A percentile compares a stretch with the other conserved stretches of the same genome.
Evolutionary conservation across 176 grass and related monocot species (phyloP).

Genomic region (Cenchrus fungigraminus): DNA sequence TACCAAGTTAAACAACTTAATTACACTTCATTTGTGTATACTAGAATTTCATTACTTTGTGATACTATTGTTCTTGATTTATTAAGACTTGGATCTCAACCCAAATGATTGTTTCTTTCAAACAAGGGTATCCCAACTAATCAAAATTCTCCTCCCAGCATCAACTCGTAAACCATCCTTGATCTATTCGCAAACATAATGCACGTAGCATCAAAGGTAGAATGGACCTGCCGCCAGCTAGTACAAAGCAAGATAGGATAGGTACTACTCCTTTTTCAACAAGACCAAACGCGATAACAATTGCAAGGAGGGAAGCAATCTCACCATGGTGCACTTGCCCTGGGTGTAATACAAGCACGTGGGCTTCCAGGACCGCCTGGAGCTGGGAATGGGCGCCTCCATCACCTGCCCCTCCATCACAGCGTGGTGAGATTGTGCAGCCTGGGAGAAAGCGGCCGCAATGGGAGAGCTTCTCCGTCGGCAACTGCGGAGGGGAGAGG

Average conservation of each 20-base stretch:
- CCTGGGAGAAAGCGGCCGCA: constrained; percentile 24
- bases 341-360: constrained; percentile 88
- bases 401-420: constrained; percentile 29
- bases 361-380: constrained; percentile 70
- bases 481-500: constrained; percentile 1
- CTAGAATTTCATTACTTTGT: background rate
- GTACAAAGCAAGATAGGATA: background rate
- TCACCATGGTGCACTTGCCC: constrained; percentile 80
- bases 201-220: background rate
- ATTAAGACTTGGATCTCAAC: background rate
- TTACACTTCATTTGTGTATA: background rate
- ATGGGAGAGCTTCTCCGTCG: constrained; percentile 18
- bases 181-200: background rate
- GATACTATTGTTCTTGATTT: background rate
- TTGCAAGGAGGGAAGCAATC: constrained; percentile 12
- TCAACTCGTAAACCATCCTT: constrained; percentile 4
- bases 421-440: background rate
- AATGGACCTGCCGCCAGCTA: background rate
- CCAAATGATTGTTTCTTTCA: background rate
- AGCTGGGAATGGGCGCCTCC: constrained; percentile 21
- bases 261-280: background rate
- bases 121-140: background rate
- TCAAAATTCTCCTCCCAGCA: background rate
- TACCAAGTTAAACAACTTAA: background rate
- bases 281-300: background rate